Percentiles rank a stretch among this genome's conserved stretches.
Conservation (phyloP, 805 yeast genomes). For the Wickerhamomyces ciferrii region DNA sequence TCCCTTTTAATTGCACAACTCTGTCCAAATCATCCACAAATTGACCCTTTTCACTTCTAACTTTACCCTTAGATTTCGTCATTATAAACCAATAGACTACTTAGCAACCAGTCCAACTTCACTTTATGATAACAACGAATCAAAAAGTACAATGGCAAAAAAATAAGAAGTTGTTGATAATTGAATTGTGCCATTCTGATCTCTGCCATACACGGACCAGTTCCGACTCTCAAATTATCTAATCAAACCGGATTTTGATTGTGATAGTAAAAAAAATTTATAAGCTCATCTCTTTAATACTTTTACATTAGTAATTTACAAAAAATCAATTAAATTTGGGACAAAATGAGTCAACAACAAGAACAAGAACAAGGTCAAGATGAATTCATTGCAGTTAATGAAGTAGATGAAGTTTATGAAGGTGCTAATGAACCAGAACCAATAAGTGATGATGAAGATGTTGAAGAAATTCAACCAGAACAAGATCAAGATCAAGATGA, state of each 20-base stretch:
- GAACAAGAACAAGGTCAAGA: slow-evolving; percentile 6
- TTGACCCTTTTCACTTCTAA: slow-evolving; percentile 43
- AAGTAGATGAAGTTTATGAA: slow-evolving; percentile 37
- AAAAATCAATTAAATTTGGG: not conserved
- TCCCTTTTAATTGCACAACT: slow-evolving; percentile 65
- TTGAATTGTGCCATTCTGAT: not conserved
- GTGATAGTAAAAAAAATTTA: not conserved
- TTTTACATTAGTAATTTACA: not conserved
- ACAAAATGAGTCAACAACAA: slow-evolving; percentile 3
- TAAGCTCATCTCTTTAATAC: slow-evolving; percentile 1
- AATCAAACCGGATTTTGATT: not conserved
- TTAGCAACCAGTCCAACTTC: no score
- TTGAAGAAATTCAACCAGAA: slow-evolving; percentile 31
- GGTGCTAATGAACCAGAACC: slow-evolving; percentile 21
- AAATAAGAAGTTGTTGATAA: not conserved
- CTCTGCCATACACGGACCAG: no score
- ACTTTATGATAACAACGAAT: no score
- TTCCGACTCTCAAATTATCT: not conserved
- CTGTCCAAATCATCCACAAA: slow-evolving; percentile 56
- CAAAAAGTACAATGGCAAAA: no score
- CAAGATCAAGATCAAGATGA: slow-evolving; percentile 21
- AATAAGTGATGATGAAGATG: slow-evolving; percentile 26
- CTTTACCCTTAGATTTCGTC: slow-evolving; percentile 19
- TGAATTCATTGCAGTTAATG: slow-evolving; percentile 33
- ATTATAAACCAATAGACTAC: no score